A percentile compares a stretch with the other conserved stretches of the same genome.
Conservation (phyloP, 78 protist species). For the Cavenderia fasciculata region DNA sequence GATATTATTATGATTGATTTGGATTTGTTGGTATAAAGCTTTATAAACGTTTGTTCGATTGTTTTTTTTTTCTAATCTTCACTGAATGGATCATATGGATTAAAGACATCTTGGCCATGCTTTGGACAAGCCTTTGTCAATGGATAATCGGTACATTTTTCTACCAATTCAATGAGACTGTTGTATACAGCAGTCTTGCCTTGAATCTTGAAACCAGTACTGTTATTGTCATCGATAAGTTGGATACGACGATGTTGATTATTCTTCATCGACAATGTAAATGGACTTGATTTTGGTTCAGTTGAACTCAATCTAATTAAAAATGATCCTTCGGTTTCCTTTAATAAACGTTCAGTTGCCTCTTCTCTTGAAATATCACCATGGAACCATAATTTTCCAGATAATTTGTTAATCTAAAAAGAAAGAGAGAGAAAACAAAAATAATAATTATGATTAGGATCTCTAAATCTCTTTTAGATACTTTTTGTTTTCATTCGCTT, state of each 20-base stretch:
- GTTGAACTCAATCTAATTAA: conserved; percentile 59
- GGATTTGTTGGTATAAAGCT: too few species aligned
- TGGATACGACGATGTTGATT: conserved; percentile 74
- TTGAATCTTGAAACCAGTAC: conserved; percentile 65
- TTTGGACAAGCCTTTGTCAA: conserved; percentile 50
- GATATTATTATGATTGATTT: too few species aligned
- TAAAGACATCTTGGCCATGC: conserved; percentile 24
- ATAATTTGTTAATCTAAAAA: conserved; percentile 41
- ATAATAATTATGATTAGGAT: background rate
- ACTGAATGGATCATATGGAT: conserved; percentile 59
- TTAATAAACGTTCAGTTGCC: conserved; percentile 58
- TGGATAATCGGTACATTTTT: conserved; percentile 53
- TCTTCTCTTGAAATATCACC: conserved; percentile 75
- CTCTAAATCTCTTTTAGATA: background rate
- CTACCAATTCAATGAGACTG: conserved; percentile 59
- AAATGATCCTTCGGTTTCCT: conserved; percentile 74
- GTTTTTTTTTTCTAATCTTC: background rate
- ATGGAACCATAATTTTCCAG: conserved; percentile 82
- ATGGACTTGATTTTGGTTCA: conserved; percentile 74
- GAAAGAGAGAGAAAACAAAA: background rate
- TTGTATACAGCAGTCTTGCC: conserved; percentile 69
- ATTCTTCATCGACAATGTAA: conserved; percentile 77
- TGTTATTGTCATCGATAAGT: conserved; percentile 52
- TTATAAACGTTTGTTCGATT: too few species aligned
- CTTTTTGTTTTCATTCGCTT: background rate